Evolutionary conservation across 768 basidiomycete species (phyloP).

Genomic region (Boletus subparvulus): DNA sequence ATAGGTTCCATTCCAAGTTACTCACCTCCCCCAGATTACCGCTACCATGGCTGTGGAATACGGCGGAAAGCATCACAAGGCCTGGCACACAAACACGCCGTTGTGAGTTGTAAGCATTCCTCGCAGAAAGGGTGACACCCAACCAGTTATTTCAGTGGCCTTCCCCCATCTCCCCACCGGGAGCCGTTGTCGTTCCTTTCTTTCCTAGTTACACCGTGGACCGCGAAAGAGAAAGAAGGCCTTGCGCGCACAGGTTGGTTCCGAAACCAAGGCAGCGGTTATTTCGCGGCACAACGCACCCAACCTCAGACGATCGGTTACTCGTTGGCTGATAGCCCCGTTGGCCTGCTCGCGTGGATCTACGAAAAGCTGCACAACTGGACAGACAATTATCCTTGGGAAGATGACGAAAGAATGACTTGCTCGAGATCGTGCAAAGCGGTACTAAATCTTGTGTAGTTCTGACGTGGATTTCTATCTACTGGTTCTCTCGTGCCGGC

Average conservation of each 20-base stretch:
- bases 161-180: slow-evolving; percentile 28
- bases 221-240: slow-evolving; percentile 24
- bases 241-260: slow-evolving; percentile 20
- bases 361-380: slow-evolving; percentile 49
- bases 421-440: background rate
- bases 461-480: slow-evolving; percentile 57
- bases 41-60: slow-evolving; percentile 33
- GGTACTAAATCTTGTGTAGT: slow-evolving; percentile 35
- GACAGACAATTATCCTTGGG: slow-evolving; percentile 54
- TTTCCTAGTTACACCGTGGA: slow-evolving; percentile 27
- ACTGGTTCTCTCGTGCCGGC: slow-evolving; percentile 58
- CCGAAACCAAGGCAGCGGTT: slow-evolving; percentile 27
- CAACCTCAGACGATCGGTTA: slow-evolving; percentile 55
- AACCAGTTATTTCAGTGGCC: slow-evolving; percentile 13
- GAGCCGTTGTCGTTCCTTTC: slow-evolving; percentile 29
- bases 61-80: slow-evolving; percentile 45
- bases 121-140: background rate
- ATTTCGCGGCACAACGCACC: slow-evolving; percentile 35
- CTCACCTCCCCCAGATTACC: slow-evolving; percentile 32
- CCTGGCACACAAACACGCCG: slow-evolving; percentile 52
- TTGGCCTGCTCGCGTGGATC: slow-evolving; percentile 50
- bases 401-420: slow-evolving; percentile 49
- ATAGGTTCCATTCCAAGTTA: background rate
- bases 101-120: slow-evolving; percentile 32
- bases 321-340: slow-evolving; percentile 53